Conservation (phyloP, 1,139 yeast genomes). For the Candida tetrigidarum region DNA sequence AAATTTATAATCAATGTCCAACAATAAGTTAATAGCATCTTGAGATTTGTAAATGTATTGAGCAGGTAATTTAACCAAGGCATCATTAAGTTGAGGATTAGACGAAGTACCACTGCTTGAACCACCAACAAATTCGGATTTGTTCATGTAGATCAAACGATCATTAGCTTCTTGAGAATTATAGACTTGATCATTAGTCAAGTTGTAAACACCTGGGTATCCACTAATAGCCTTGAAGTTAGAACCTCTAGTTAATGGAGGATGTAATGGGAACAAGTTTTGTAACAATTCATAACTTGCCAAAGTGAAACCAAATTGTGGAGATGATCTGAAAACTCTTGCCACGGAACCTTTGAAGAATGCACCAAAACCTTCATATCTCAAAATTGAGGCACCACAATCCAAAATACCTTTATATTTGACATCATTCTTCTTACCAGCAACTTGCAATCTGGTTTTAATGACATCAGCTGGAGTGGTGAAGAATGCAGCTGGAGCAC, state of each 20-base stretch:
- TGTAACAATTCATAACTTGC: constrained; percentile 92
- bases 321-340: constrained; percentile 92
- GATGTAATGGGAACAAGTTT: constrained; percentile 48
- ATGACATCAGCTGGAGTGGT: constrained; percentile 98
- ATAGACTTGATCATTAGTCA: constrained; percentile 52
- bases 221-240: constrained; percentile 50
- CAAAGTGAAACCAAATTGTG: constrained; percentile 96
- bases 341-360: constrained; percentile 98
- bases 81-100: constrained; percentile 34
- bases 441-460: constrained; percentile 93
- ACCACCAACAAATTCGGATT: constrained; percentile 27
- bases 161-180: constrained; percentile 40
- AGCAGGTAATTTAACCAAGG: constrained; percentile 48
- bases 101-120: constrained; percentile 9
- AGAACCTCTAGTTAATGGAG: constrained; percentile 49
- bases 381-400: constrained; percentile 73
- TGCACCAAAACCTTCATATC: constrained; percentile 77
- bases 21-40: constrained; percentile 62
- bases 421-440: constrained; percentile 75
- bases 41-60: constrained; percentile 63
- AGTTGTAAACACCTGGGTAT: constrained; percentile 51
- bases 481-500: constrained; percentile 96
- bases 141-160: constrained; percentile 43
- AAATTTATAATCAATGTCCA: constrained; percentile 66
- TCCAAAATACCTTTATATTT: constrained; percentile 76